Percentiles rank a stretch among this genome's conserved stretches.
Conservation (phyloP, 345 rosid species). For the Eucalyptus pumila region DNA sequence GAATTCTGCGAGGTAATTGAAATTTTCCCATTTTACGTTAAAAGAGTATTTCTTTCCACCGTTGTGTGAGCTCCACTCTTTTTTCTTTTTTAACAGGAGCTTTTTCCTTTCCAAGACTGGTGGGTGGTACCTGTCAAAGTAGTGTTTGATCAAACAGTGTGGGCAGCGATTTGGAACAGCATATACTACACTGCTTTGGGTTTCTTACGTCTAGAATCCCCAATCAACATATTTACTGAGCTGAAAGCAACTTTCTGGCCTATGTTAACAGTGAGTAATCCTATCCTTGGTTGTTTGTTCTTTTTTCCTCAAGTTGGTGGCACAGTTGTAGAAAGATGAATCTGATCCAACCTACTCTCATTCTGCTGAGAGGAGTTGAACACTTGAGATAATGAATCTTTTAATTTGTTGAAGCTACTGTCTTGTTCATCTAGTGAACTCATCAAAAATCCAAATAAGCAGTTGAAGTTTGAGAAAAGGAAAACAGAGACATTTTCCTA, state of each 20-base stretch:
- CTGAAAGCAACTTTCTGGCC: conserved; percentile 73
- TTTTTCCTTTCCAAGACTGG: conserved; percentile 86
- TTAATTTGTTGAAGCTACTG: background rate
- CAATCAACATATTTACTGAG: conserved; percentile 48
- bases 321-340: background rate
- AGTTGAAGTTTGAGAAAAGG: background rate
- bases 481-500: background rate
- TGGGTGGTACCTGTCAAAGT: conserved; percentile 98
- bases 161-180: conserved; percentile 95
- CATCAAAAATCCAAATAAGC: background rate
- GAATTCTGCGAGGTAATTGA: conserved; percentile 70
- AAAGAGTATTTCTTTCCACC: background rate
- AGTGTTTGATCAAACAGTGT: conserved; percentile 77
- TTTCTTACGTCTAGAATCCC: conserved; percentile 76
- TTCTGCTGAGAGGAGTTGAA: background rate
- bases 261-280: conserved; percentile 66
- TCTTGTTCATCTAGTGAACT: background rate
- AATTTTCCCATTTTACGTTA: background rate
- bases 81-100: conserved; percentile 17
- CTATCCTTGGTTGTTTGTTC: background rate
- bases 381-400: background rate
- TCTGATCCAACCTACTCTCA: background rate
- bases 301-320: background rate
- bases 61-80: background rate
- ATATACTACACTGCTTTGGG: conserved; percentile 64